A percentile compares a stretch with the other conserved stretches of the same genome.
Conservation (phyloP, 306 rosid species). For the Cicer judaicum region DNA sequence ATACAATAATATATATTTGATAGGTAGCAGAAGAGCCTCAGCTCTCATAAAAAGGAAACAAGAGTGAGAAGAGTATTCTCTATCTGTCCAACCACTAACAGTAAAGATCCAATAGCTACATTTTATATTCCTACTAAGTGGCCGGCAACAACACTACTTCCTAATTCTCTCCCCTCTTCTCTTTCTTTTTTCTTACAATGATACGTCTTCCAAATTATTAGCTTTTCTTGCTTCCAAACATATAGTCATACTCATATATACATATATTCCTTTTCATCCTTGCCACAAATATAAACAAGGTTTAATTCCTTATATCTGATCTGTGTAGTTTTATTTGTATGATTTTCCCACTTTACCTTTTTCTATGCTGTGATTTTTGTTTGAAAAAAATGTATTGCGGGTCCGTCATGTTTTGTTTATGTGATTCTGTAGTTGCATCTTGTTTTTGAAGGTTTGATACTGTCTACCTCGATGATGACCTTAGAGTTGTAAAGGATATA, state of each 20-base stretch:
- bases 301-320: not conserved
- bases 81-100: no score
- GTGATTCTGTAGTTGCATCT: constrained; percentile 35
- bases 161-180: no score
- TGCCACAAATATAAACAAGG: not conserved
- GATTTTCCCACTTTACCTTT: not conserved
- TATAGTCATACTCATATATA: no score
- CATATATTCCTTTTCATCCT: no score
- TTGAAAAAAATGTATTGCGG: not conserved
- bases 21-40: not conserved
- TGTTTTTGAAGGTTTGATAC: constrained; percentile 72
- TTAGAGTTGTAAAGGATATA: constrained; percentile 82
- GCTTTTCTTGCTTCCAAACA: no score
- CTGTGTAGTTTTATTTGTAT: not conserved
- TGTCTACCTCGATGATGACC: constrained; percentile 73
- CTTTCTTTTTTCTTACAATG: no score
- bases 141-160: no score
- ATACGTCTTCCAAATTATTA: no score
- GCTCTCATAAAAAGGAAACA: not conserved
- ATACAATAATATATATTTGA: not conserved
- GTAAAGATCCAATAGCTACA: no score
- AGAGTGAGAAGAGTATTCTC: not conserved
- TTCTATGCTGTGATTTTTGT: not conserved
- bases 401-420: not conserved
- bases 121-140: no score